Percentiles rank a stretch among this genome's conserved stretches.
Conservation (phyloP, 1,284 basidiomycete species). For the Microbotryum silenes-acaulis region DNA sequence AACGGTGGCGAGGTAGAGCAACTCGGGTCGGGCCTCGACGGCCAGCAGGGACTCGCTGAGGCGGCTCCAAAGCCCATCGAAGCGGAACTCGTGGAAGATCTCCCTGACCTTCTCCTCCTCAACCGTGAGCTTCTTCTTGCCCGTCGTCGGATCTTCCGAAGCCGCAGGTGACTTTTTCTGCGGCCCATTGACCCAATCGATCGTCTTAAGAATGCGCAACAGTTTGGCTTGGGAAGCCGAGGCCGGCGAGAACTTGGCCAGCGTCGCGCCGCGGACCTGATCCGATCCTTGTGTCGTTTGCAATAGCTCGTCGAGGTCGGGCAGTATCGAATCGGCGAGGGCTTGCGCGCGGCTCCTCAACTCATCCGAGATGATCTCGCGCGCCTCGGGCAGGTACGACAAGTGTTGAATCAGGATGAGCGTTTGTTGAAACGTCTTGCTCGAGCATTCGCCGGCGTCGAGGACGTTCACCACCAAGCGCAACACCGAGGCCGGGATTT, state of each 20-base stretch:
- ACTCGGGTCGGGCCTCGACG: conserved; percentile 69
- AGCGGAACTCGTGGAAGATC: conserved; percentile 82
- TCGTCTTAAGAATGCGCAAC: conserved; percentile 83
- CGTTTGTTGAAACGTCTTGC: conserved; percentile 83
- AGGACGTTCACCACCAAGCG: conserved; percentile 88
- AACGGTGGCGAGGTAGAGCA: conserved; percentile 81
- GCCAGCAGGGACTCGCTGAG: conserved; percentile 75
- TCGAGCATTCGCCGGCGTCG: conserved; percentile 89
- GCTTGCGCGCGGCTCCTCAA: conserved; percentile 74
- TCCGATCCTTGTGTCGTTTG: conserved; percentile 53
- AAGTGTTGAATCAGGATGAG: conserved; percentile 81
- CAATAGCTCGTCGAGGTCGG: conserved; percentile 68
- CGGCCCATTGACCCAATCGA: conserved; percentile 49
- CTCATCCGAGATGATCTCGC: conserved; percentile 78
- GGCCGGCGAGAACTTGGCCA: conserved; percentile 81
- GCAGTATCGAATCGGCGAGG: conserved; percentile 63
- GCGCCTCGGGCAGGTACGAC: conserved; percentile 74
- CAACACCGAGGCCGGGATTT: conserved; percentile 69
- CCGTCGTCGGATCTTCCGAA: conserved; percentile 11
- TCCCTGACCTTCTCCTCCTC: conserved; percentile 67
- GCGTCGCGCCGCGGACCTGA: conserved; percentile 53
- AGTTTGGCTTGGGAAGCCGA: conserved; percentile 90
- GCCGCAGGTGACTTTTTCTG: conserved; percentile 7
- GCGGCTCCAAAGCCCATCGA: conserved; percentile 73
- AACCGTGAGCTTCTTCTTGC: conserved; percentile 39